These are phyloP conservation scores for Tulasnella sp. DNA, from an alignment of 768 basidiomycete genomes.

Conservation along the genomic window DNA sequence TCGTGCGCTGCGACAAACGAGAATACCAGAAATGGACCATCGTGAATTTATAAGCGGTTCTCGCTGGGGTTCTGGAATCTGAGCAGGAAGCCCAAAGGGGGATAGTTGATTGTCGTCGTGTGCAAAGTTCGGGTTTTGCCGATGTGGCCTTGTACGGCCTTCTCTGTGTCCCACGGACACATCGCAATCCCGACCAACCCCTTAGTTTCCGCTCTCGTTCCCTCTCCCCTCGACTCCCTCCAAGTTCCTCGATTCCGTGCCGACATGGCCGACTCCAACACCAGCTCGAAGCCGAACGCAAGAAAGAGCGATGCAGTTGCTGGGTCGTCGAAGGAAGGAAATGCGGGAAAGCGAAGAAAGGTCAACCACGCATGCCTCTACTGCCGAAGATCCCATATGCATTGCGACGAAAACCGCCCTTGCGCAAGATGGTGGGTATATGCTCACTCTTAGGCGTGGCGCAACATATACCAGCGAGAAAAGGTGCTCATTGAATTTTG, in stretches of 20 bases:
- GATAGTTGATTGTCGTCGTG: background rate
- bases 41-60: background rate
- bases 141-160: background rate
- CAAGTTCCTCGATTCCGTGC: background rate
- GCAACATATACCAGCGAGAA: background rate
- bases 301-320: conserved; percentile 3
- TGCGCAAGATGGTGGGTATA: conserved; percentile 82
- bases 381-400: conserved; percentile 79
- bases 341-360: conserved; percentile 58
- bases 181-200: conserved; percentile 1
- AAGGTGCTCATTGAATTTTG: background rate
- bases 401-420: conserved; percentile 75
- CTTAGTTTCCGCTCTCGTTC: conserved; percentile 3
- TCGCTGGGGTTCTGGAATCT: background rate
- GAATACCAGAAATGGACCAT: background rate
- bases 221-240: background rate
- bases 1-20: background rate
- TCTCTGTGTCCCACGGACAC: background rate
- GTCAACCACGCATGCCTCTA: conserved; percentile 92
- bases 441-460: background rate
- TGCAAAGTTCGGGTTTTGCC: background rate
- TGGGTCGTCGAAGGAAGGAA: background rate
- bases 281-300: background rate
- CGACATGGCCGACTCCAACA: conserved; percentile 3
- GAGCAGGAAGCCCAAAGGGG: background rate